Conservation (phyloP, 2,329 filamentous ascomycete species). For the Calonectria montana region DNA sequence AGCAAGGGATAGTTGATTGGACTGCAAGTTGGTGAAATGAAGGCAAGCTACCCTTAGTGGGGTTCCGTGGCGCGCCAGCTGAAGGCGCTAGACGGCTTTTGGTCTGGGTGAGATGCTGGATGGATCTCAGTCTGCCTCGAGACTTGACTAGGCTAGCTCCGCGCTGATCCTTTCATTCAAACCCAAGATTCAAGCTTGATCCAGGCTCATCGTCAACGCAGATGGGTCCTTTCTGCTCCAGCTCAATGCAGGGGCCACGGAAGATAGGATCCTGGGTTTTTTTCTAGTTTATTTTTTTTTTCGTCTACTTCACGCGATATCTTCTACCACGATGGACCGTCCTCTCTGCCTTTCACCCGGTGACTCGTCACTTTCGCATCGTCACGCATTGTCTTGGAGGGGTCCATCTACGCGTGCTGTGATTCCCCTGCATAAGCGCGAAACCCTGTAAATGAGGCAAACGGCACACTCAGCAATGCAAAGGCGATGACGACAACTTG, state of each 20-base stretch:
- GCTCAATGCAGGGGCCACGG: neutral
- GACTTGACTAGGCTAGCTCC: neutral
- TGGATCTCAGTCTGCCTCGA: neutral
- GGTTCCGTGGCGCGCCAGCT: conserved; percentile 7
- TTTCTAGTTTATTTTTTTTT: no score
- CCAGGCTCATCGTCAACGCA: neutral
- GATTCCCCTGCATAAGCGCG: conserved; percentile 8
- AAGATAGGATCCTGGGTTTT: neutral
- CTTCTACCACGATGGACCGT: neutral
- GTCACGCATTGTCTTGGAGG: neutral
- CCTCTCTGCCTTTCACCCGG: neutral
- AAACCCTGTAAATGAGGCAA: conserved; percentile 2
- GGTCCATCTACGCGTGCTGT: neutral
- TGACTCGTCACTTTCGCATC: neutral
- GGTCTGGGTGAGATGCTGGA: neutral
- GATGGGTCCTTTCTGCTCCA: neutral
- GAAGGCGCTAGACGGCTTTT: conserved; percentile 16
- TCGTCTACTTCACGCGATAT: neutral
- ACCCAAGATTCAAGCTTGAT: conserved; percentile 8
- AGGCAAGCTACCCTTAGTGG: neutral
- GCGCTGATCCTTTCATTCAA: neutral
- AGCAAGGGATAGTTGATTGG: neutral
- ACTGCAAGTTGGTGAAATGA: conserved; percentile 14
- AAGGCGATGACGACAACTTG: neutral
- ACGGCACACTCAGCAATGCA: neutral